Base-by-base conservation (phyloP, 2,329 filamentous ascomycete genomes). In the Microsporum canis region DNA sequence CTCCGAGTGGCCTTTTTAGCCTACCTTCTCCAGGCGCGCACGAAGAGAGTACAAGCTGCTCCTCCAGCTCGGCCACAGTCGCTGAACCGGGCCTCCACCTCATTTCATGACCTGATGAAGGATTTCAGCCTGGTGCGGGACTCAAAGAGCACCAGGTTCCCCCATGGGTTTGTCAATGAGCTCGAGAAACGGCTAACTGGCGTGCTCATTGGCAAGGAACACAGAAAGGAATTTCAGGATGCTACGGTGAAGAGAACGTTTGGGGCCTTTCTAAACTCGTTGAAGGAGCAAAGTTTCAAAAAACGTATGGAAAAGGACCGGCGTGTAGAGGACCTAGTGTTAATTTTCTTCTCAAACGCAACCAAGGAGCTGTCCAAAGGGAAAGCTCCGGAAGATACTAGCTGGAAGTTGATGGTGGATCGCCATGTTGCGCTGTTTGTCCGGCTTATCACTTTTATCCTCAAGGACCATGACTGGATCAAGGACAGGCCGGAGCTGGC, bases 341-440 rank as follows among this genome's bases (percentile, higher is more conserved):
- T 99, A 67, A 96, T 97, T 65, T 97, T 99, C 79, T 97, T 95
- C 76, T 95, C 91, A 1, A 88, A 89, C 65, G 91, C 94, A 5
- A 95, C 90, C 53, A 95, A 95, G 72, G 91, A 95, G 64, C 82
- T 96, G 69, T 85, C 88, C 73, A 89, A 89, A 72, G 83, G 87
- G 59, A 88, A 88, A 73, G 75, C 83, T 0, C 80, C 85, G 0
- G 88, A 88, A 55, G 92, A 97, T 72, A 90, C 95, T 71, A 83
- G 84, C 59, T 96, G 90, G 88, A 96, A 94, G 76, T 79, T 88
- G 62, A 84, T 97, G 75, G 91, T 95, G 17, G 94, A 99, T 73
- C 85, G 92, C 60, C 94, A 99, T 73, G 86, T 97, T 61, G 94
- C 94, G 57, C 82, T 99, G 63, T 99, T 99, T 71, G 87, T 99